These are phyloP conservation scores for Trametes maxima DNA, from an alignment of 768 basidiomycete species.

Conservation along the genomic window DNA sequence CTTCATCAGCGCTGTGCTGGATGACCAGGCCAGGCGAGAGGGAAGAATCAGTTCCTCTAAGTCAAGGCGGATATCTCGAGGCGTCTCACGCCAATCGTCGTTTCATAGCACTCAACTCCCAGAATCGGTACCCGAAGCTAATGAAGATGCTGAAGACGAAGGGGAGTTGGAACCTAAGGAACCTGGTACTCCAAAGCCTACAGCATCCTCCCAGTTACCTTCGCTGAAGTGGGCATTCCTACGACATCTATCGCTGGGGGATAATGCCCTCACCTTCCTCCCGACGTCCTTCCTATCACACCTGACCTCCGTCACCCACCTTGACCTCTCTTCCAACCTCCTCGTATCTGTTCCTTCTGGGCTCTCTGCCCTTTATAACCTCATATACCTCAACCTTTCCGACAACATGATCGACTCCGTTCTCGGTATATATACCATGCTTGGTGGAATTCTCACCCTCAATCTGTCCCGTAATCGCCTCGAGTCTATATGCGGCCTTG, in stretches of 20 bases:
- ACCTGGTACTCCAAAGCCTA: conserved; percentile 33
- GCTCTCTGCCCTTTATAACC: conserved; percentile 71
- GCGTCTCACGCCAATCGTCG: conserved; percentile 43
- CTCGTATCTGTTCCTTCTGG: conserved; percentile 85
- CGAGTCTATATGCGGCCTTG: conserved; percentile 93
- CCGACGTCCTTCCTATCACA: conserved; percentile 66
- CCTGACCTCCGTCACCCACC: conserved; percentile 74
- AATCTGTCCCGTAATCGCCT: conserved; percentile 87
- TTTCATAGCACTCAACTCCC: conserved; percentile 55
- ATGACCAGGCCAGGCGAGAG: conserved; percentile 68
- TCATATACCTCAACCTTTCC: conserved; percentile 90
- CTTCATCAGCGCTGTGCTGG: conserved; percentile 74
- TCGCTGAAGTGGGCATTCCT: conserved; percentile 74
- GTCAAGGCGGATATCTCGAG: conserved; percentile 41
- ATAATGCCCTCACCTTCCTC: conserved; percentile 81
- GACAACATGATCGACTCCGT: conserved; percentile 99
- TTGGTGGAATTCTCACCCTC: conserved; percentile 76
- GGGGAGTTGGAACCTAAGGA: conserved; percentile 23
- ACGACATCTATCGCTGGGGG: conserved; percentile 72
- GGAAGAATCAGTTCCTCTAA: conserved; percentile 52
- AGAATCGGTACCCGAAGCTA: conserved; percentile 58
- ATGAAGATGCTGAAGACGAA: conserved; percentile 35
- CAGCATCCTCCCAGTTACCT: conserved; percentile 47
- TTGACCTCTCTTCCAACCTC: conserved; percentile 91
- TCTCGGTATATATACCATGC: conserved; percentile 78